Conservation (phyloP, 2,329 filamentous ascomycete species). For the Pseudogymnoascus sp. region DNA sequence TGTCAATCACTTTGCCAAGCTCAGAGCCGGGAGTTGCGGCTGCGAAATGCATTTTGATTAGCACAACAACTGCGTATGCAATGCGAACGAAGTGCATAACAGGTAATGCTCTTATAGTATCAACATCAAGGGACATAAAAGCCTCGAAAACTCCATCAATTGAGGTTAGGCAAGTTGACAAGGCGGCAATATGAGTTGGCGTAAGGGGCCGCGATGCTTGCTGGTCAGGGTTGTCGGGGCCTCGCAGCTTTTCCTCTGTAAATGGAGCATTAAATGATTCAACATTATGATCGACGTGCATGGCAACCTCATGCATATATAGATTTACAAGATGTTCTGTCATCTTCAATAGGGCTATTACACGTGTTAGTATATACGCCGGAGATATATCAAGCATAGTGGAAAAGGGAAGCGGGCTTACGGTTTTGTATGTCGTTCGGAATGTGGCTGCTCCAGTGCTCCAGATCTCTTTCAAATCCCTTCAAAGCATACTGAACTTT, state of each 20-base stretch:
- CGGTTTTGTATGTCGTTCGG: constrained; percentile 30
- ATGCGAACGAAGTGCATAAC: constrained; percentile 44
- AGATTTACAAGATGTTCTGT: constrained; percentile 46
- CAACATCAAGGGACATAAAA: constrained; percentile 40
- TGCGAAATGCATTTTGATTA: constrained; percentile 53
- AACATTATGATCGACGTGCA: constrained; percentile 47
- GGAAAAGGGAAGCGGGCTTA: constrained; percentile 20
- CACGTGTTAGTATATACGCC: constrained; percentile 5
- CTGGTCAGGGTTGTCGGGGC: constrained; percentile 12
- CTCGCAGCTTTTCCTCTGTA: constrained; percentile 25
- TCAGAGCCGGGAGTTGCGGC: constrained; percentile 56
- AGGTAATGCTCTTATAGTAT: constrained; percentile 41
- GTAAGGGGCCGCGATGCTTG: constrained; percentile 18
- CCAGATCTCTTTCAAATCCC: constrained; percentile 45
- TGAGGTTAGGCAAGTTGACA: constrained; percentile 44
- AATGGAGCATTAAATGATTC: constrained; percentile 40
- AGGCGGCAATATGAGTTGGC: constrained; percentile 40
- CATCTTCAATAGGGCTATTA: constrained; percentile 39
- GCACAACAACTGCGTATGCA: constrained; percentile 48
- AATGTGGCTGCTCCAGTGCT: constrained; percentile 37
- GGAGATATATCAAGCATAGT: not conserved
- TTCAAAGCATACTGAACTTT: constrained; percentile 47
- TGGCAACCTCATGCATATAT: constrained; percentile 52
- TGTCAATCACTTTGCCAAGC: constrained; percentile 61
- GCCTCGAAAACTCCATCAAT: constrained; percentile 47